phyloP scores from a whole-genome alignment of 2,329 filamentous ascomycete genomes.

The Fusarium luffae region DNA sequence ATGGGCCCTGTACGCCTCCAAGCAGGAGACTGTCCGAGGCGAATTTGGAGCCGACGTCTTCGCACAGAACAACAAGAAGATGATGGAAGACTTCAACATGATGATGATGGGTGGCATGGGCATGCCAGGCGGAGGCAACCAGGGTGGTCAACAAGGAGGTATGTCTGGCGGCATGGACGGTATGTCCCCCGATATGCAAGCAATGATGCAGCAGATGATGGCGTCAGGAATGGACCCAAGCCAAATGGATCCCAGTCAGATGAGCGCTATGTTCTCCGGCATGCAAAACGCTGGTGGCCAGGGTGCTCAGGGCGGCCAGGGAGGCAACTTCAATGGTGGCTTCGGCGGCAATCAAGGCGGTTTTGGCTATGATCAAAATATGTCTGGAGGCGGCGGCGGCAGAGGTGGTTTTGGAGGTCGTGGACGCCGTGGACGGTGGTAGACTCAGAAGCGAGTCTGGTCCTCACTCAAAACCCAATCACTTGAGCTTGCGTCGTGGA shows the following conservation, averaged over 20 bases:
- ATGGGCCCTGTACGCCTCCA: conserved; percentile 92
- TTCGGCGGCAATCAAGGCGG: conserved; percentile 64
- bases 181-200: conserved; percentile 74
- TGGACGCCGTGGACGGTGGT: conserved; percentile 45
- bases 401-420: conserved; percentile 50
- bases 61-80: conserved; percentile 78
- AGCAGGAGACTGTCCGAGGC: conserved; percentile 81
- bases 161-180: conserved; percentile 68
- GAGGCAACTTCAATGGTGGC: conserved; percentile 64
- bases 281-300: conserved; percentile 61
- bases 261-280: conserved; percentile 69
- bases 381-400: conserved; percentile 54
- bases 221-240: conserved; percentile 71
- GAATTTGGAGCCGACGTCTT: conserved; percentile 77
- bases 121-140: conserved; percentile 53
- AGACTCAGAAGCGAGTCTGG: neutral
- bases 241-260: conserved; percentile 71
- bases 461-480: neutral
- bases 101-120: conserved; percentile 73
- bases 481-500: neutral
- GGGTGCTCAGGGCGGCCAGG: conserved; percentile 61
- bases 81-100: conserved; percentile 74
- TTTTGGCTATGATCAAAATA: conserved; percentile 62
- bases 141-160: conserved; percentile 48
- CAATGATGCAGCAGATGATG: conserved; percentile 79